Conservation (phyloP, 331 rosid species). For the Quercus tomentella region DNA sequence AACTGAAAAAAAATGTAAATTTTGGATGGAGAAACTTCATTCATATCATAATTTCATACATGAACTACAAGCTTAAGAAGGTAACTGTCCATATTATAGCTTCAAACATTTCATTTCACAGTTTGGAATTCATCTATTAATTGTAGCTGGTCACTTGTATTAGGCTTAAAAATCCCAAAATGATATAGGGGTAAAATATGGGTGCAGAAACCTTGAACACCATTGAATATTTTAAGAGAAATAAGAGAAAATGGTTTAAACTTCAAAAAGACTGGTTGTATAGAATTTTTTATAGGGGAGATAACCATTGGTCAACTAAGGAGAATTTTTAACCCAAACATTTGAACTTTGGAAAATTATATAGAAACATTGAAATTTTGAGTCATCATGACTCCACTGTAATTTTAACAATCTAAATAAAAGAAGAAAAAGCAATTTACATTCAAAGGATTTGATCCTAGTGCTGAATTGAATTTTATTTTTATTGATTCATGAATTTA, state of each 20-base stretch:
- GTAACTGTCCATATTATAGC: background rate
- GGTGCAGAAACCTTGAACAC: background rate
- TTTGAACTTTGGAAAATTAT: background rate
- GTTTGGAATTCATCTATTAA: background rate
- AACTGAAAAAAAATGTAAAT: slow-evolving; percentile 1
- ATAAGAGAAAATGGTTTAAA: background rate
- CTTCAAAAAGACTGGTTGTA: background rate
- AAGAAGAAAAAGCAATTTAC: background rate
- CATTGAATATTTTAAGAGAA: background rate
- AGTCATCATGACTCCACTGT: background rate
- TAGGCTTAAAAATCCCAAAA: background rate
- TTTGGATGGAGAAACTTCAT: background rate
- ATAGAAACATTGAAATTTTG: background rate
- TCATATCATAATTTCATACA: background rate
- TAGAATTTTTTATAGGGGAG: background rate
- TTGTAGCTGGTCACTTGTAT: background rate
- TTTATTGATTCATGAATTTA: background rate
- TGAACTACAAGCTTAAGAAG: background rate
- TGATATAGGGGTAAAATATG: background rate
- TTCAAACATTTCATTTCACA: background rate
- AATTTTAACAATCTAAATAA: background rate
- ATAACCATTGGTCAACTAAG: background rate
- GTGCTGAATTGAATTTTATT: background rate
- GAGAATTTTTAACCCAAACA: background rate
- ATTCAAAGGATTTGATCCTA: background rate